Evolutionary conservation across 2,329 filamentous ascomycete genomes (phyloP).

Genomic region (Ceratocystis harringtonii): DNA sequence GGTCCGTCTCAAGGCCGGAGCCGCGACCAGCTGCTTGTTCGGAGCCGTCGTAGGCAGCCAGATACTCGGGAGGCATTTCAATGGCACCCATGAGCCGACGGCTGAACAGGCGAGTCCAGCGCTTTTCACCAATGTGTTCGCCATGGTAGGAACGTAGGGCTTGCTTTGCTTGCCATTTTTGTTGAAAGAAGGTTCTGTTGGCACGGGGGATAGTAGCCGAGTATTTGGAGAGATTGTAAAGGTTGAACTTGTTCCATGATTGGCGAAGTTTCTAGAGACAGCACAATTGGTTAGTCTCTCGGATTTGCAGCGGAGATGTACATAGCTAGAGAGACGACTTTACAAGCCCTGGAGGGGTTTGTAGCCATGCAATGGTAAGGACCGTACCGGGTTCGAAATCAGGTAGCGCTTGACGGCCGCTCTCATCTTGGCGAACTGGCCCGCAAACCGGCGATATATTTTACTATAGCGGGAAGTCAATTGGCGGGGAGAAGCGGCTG

Average conservation of each 20-base stretch:
- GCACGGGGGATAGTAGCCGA: slow-evolving; percentile 29
- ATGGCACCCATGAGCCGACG: slow-evolving; percentile 67
- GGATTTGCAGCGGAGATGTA: background rate
- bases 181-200: slow-evolving; percentile 74
- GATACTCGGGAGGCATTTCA: slow-evolving; percentile 65
- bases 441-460: slow-evolving; percentile 14
- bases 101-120: slow-evolving; percentile 89
- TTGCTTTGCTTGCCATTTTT: slow-evolving; percentile 92
- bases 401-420: slow-evolving; percentile 19
- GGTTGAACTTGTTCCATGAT: slow-evolving; percentile 94
- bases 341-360: background rate
- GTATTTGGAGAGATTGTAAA: slow-evolving; percentile 66
- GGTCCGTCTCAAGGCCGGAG: slow-evolving; percentile 41
- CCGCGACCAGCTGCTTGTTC: slow-evolving; percentile 73
- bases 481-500: slow-evolving; percentile 3
- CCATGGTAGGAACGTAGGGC: slow-evolving; percentile 78
- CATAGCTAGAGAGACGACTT: background rate
- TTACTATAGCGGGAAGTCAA: slow-evolving; percentile 5
- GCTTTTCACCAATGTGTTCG: slow-evolving; percentile 80
- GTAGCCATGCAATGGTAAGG: slow-evolving; percentile 6
- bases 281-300: background rate
- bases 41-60: slow-evolving; percentile 69
- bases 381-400: slow-evolving; percentile 18
- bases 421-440: slow-evolving; percentile 18
- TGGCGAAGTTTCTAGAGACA: slow-evolving; percentile 66